These are phyloP conservation scores for Septoria linicola DNA, from an alignment of 2,329 filamentous ascomycete genomes.

Conservation along the genomic window DNA sequence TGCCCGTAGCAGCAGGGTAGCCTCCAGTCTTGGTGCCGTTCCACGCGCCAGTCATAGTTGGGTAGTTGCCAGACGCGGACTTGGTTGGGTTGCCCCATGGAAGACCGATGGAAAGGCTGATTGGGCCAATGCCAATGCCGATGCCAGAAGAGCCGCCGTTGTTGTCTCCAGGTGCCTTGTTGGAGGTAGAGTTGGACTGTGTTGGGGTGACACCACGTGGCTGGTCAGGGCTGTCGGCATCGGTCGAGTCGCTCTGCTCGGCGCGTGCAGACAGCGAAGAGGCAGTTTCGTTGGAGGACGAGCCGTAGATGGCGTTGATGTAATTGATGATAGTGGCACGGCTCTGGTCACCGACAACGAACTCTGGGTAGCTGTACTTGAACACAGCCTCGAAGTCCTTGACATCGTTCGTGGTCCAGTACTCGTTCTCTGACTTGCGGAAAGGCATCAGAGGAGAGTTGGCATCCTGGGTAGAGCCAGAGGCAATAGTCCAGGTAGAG, in stretches of 20 bases:
- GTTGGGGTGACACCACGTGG: neutral
- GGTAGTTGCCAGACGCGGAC: conserved; percentile 5
- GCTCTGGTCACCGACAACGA: conserved; percentile 51
- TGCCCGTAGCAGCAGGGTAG: conserved; percentile 7
- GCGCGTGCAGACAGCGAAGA: conserved; percentile 13
- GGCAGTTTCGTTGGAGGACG: conserved; percentile 20
- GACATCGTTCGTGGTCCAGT: conserved; percentile 66
- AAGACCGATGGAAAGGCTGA: conserved; percentile 16
- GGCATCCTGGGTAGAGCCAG: conserved; percentile 47
- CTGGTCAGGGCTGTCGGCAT: neutral
- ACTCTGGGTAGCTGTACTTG: conserved; percentile 74
- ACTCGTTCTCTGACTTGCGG: conserved; percentile 56
- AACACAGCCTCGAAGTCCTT: conserved; percentile 64
- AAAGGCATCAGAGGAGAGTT: conserved; percentile 55
- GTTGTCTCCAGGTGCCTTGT: neutral
- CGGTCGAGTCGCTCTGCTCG: conserved; percentile 11
- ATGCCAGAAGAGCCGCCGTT: conserved; percentile 8
- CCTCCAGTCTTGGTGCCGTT: conserved; percentile 12
- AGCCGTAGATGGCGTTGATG: conserved; percentile 59
- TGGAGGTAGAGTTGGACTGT: neutral
- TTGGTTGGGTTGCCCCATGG: conserved; percentile 11
- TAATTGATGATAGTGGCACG: conserved; percentile 45
- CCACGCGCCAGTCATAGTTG: conserved; percentile 12
- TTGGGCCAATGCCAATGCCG: conserved; percentile 15
- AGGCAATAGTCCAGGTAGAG: conserved; percentile 61